Percentiles rank a stretch among this genome's conserved stretches.
Conservation (phyloP, 495 filamentous ascomycete genomes). For the Talaromyces adpressus region DNA sequence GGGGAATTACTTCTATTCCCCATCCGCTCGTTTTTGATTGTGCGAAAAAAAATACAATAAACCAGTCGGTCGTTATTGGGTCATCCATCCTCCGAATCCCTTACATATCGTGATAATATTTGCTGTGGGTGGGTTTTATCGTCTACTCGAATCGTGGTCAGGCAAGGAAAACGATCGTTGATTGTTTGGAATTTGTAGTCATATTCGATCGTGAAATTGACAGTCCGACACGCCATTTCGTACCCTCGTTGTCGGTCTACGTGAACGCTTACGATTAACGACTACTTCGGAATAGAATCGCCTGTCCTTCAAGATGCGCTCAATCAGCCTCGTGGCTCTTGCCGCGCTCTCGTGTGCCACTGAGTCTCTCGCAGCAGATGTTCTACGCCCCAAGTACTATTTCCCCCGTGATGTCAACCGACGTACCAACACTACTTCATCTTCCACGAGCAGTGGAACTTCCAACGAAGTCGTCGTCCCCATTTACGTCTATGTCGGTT, state of each 20-base stretch:
- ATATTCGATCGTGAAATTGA: background rate
- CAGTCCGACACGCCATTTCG: background rate
- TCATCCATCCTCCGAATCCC: background rate
- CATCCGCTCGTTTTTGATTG: slow-evolving; percentile 6
- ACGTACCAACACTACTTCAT: slow-evolving; percentile 19
- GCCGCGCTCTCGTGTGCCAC: slow-evolving; percentile 5
- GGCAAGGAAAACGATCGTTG: background rate
- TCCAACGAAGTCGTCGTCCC: slow-evolving; percentile 16
- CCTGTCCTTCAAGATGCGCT: slow-evolving; percentile 6
- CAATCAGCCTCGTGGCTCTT: slow-evolving; percentile 5
- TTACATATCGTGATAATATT: slow-evolving; percentile 1
- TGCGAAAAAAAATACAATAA: background rate
- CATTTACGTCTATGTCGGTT: slow-evolving; percentile 20
- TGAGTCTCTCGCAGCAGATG: slow-evolving; percentile 2
- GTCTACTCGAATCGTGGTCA: background rate
- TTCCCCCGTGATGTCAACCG: slow-evolving; percentile 41
- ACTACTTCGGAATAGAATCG: background rate
- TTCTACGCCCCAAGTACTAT: slow-evolving; percentile 38
- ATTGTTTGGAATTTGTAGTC: background rate
- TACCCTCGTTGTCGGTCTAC: background rate
- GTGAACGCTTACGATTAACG: background rate
- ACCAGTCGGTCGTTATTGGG: background rate
- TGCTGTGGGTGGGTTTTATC: background rate
- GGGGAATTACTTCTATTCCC: background rate
- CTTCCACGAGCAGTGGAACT: slow-evolving; percentile 5